A percentile compares a stretch with the other conserved stretches of the same genome.
Conservation (phyloP, 2,329 filamentous ascomycete species). For the Fusarium staphyleae region DNA sequence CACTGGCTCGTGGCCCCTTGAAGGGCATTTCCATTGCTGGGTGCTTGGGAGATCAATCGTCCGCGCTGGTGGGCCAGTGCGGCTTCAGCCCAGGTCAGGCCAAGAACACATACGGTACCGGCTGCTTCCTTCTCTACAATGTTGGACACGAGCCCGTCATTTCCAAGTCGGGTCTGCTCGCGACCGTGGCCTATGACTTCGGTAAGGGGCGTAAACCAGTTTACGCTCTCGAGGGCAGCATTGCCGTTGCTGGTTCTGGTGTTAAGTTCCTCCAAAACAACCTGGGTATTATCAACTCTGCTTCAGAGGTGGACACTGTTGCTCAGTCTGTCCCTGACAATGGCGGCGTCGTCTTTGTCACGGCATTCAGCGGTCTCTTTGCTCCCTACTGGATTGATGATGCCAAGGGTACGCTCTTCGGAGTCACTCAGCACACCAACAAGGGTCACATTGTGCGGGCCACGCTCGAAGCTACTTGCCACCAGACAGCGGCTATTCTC, state of each 20-base stretch:
- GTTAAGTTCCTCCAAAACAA: constrained; percentile 77
- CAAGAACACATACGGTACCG: constrained; percentile 92
- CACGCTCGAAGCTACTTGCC: constrained; percentile 89
- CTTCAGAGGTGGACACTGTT: constrained; percentile 58
- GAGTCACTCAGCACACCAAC: constrained; percentile 84
- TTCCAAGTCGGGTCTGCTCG: constrained; percentile 80
- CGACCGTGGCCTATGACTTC: constrained; percentile 89
- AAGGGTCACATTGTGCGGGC: constrained; percentile 87
- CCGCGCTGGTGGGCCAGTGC: constrained; percentile 84
- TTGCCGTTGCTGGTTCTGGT: constrained; percentile 82
- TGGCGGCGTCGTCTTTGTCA: constrained; percentile 86
- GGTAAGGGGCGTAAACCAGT: constrained; percentile 65
- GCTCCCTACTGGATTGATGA: constrained; percentile 96
- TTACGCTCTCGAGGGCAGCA: constrained; percentile 84
- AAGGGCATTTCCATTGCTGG: constrained; percentile 79
- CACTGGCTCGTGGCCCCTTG: constrained; percentile 68
- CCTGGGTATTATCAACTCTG: constrained; percentile 63
- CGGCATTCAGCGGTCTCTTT: constrained; percentile 89
- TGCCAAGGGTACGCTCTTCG: constrained; percentile 86
- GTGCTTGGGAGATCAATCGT: constrained; percentile 86
- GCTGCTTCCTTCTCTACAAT: constrained; percentile 89
- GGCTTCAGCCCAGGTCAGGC: constrained; percentile 82
- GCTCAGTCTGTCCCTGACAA: constrained; percentile 69
- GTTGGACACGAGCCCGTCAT: constrained; percentile 86
- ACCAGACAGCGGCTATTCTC: constrained; percentile 90